Evolutionary conservation across 345 rosid genomes (phyloP), one percentile per base, ranked within the genome.

Genomic region (Hirschfeldia incana): DNA sequence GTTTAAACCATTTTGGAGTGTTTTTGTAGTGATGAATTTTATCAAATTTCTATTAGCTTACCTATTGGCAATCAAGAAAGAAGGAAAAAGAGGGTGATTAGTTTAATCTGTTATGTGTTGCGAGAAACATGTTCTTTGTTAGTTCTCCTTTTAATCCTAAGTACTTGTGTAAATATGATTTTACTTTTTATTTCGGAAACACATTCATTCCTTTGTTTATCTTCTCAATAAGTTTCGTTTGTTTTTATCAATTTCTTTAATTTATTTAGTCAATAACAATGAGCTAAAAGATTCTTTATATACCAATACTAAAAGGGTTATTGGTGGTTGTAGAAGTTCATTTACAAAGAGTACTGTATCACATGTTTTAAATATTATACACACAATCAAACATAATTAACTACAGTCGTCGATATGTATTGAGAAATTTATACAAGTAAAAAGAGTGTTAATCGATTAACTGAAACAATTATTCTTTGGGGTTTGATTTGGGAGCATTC

Each of bases 401-500:
- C 5, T 49, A 49, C 55, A 49, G 55, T 13, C 53, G 55, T 13
- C 53, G 53, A 46, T 46, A 12, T 21, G 59, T 53, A n/a, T 51
- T n/a, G 15, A 15, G 21, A 17, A 67, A 39, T 39, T 7, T 39
- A 39, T 39, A 39, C 44, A 39, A 39, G 3, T 9, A 39, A 39
- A 39, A 39, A 8, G 12, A 39, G 44, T 39, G 65, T 11, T 62
- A 32, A 69, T 62, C 15, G 36, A 65, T 39, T 9, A 39, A 39
- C 7, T 33, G 36, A 33, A 33, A 33, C 36, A 33, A 33, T 33
- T 33, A 33, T 39, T 39, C 44, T 39, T 39, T 39, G 10, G 44
- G 3, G 44, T 39, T 13, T 34, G 26, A 67, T 68, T 21, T 80
- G n/a, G 7, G 81, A 72, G 86, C 65, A 61, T 16, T 81, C 42